Conservation (phyloP, 768 basidiomycete genomes). For the Hericium alpestre region DNA sequence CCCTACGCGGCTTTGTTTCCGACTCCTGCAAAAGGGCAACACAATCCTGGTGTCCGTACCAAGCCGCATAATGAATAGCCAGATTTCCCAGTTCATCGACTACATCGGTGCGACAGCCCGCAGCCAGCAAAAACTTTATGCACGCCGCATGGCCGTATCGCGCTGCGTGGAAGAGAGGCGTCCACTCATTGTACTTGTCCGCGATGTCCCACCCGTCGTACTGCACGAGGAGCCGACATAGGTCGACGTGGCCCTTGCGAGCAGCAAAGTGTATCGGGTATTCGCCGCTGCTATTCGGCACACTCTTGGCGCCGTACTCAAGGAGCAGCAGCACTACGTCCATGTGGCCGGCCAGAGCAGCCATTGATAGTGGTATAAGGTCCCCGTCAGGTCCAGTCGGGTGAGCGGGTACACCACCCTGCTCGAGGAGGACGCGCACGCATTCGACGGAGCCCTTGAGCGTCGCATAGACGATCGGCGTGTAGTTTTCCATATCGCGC, state of each 20-base stretch:
- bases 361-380: conserved; percentile 79
- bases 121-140: conserved; percentile 67
- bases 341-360: conserved; percentile 81
- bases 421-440: conserved; percentile 70
- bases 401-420: conserved; percentile 56
- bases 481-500: conserved; percentile 89
- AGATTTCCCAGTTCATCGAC: conserved; percentile 78
- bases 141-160: conserved; percentile 73
- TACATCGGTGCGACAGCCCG: conserved; percentile 64
- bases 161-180: conserved; percentile 90
- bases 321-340: conserved; percentile 74
- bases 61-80: conserved; percentile 90
- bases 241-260: conserved; percentile 78
- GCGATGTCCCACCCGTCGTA: conserved; percentile 75
- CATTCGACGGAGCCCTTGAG: conserved; percentile 75
- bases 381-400: conserved; percentile 50
- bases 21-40: conserved; percentile 37
- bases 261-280: conserved; percentile 96
- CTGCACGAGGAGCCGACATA: conserved; percentile 66
- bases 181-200: conserved; percentile 99
- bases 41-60: conserved; percentile 80
- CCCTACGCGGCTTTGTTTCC: conserved; percentile 27
- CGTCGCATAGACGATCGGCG: conserved; percentile 88
- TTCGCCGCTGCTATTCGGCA: conserved; percentile 91
- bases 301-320: conserved; percentile 61